Conservation (phyloP, 2,329 filamentous ascomycete species). For the Aureobasidium sp. region DNA sequence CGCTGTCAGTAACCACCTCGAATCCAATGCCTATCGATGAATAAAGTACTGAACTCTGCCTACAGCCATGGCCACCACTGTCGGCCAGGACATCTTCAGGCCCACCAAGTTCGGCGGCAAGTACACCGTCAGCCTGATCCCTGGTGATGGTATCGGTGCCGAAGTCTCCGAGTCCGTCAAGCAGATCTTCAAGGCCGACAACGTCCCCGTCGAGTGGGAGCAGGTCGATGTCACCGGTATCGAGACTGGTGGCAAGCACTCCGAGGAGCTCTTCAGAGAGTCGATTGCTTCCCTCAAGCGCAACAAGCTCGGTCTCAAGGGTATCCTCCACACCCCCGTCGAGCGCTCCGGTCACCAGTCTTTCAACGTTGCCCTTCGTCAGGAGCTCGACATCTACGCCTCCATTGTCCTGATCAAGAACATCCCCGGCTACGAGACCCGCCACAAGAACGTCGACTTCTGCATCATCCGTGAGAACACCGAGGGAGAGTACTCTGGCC, state of each 20-base stretch:
- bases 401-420: constrained; percentile 98
- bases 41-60: constrained; percentile 6
- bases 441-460: constrained; percentile 93
- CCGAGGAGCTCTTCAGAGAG: constrained; percentile 91
- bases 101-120: constrained; percentile 98
- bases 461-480: constrained; percentile 99
- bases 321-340: constrained; percentile 92
- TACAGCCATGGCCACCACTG: constrained; percentile 52
- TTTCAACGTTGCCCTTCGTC: constrained; percentile 98
- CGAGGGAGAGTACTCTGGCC: constrained; percentile 97
- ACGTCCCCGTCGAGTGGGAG: constrained; percentile 97
- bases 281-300: constrained; percentile 90
- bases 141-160: constrained; percentile 92
- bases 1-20: constrained; percentile 39
- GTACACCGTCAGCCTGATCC: constrained; percentile 97
- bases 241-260: constrained; percentile 73
- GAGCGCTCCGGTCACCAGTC: constrained; percentile 95
- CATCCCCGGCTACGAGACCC: constrained; percentile 95
- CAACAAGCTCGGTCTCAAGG: constrained; percentile 97
- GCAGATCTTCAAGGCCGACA: constrained; percentile 99
- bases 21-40: constrained; percentile 10
- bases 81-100: constrained; percentile 96
- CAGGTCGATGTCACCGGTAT: constrained; percentile 93
- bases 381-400: constrained; percentile 99
- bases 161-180: constrained; percentile 98